Percentiles rank a stretch among this genome's conserved stretches.
These are phyloP conservation scores for Zarea fungicola DNA, from an alignment of 2,329 filamentous ascomycete species.

Conservation along the genomic window DNA sequence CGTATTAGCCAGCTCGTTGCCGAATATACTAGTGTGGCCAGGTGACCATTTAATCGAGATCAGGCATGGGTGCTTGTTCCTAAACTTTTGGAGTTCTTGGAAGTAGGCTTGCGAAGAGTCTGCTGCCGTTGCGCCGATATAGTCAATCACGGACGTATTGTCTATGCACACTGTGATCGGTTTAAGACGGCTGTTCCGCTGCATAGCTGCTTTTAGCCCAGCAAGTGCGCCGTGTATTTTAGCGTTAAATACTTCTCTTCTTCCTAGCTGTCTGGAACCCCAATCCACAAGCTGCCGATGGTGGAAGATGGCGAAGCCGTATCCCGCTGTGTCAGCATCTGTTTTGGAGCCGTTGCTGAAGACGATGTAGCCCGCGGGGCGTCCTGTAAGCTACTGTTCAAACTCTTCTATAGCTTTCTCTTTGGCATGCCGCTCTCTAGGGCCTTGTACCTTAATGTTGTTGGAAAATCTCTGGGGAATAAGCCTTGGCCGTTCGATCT, in stretches of 20 bases:
- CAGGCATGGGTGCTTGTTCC: not conserved
- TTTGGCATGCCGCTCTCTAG: not conserved
- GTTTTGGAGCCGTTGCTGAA: constrained; percentile 3
- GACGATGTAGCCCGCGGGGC: not conserved
- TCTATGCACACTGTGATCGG: constrained; percentile 8
- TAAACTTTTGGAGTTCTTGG: not conserved
- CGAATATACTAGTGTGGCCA: constrained; percentile 1
- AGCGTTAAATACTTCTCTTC: constrained; percentile 7
- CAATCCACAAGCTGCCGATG: not conserved
- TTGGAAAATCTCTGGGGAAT: constrained; percentile 8
- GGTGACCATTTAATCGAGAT: constrained; percentile 6
- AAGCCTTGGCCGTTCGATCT: constrained; percentile 4
- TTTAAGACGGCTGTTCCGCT: not conserved
- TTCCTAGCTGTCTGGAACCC: not conserved
- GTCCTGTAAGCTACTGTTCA: not conserved
- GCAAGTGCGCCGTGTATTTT: not conserved
- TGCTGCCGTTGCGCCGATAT: not conserved
- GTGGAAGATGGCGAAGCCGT: constrained; percentile 1
- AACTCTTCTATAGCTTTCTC: not conserved
- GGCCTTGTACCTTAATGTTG: not conserved
- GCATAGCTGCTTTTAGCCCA: not conserved
- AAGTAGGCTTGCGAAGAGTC: constrained; percentile 4
- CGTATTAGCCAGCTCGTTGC: no score
- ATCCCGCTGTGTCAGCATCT: not conserved
- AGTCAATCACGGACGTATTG: constrained; percentile 8